Conservation (phyloP, 441 rosid genomes). For the Populus hybrid region DNA sequence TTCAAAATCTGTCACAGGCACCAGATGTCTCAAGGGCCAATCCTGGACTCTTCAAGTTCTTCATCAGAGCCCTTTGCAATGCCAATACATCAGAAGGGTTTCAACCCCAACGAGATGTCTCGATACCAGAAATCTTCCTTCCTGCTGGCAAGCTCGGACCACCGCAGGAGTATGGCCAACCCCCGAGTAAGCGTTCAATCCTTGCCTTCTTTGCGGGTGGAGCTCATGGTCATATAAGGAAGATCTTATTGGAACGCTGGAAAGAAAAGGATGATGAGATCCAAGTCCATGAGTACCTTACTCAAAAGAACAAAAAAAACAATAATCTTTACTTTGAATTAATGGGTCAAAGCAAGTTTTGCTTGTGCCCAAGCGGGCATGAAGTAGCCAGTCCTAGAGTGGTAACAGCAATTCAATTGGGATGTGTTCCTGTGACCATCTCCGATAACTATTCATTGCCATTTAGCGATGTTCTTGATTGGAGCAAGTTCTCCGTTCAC, state of each 20-base stretch:
- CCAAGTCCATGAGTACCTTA: conserved; percentile 40
- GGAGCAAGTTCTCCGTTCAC: conserved; percentile 60
- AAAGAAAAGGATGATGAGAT: conserved; percentile 34
- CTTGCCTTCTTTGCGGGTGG: conserved; percentile 55
- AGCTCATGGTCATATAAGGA: conserved; percentile 42
- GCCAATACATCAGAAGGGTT: conserved; percentile 51
- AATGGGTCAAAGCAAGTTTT: conserved; percentile 44
- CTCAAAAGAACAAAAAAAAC: conserved; percentile 3
- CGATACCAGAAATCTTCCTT: conserved; percentile 36
- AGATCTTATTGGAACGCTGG: conserved; percentile 37
- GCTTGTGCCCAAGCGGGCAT: conserved; percentile 60
- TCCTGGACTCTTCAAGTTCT: conserved; percentile 34
- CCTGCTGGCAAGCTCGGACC: conserved; percentile 18
- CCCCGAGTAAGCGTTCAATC: conserved; percentile 30
- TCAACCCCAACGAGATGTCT: conserved; percentile 39
- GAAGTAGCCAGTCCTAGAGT: conserved; percentile 55
- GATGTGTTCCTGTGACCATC: conserved; percentile 46
- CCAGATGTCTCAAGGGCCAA: conserved; percentile 31
- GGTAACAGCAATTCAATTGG: conserved; percentile 27
- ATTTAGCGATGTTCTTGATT: conserved; percentile 68
- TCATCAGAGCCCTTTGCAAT: conserved; percentile 50
- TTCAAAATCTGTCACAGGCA: conserved; percentile 24
- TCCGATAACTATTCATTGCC: conserved; percentile 68
- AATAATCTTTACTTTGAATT: conserved; percentile 18
- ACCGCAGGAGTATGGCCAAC: conserved; percentile 1